Base-by-base conservation (phyloP, 1,284 basidiomycete genomes). In the Ustilago shanxiensis region DNA sequence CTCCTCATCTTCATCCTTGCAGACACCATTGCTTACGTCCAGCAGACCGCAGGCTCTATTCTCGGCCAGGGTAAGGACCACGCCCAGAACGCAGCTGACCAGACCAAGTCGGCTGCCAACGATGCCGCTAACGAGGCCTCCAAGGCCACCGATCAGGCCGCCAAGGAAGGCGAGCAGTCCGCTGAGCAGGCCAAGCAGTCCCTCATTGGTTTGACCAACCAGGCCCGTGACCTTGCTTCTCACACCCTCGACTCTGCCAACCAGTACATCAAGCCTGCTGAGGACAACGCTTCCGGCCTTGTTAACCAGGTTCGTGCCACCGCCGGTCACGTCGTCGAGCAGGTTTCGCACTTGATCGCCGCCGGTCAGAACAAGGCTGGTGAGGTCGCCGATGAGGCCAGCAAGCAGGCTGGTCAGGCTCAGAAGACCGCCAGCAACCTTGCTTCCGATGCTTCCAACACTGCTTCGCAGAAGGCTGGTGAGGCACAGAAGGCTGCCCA, bases 261-360 rank as follows among this genome's bases (percentile, higher is more conserved):
- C 72, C 60, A 70, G 57, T 79, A 79, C 72, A 73, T 79, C 74
- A 79, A 79, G 78, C 76, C 76, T 28, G 67, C 67, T 37, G 60
- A 72, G 50, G 67, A 78, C 3, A 64, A 73, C 50, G 65, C 66
- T 33, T 26, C 37, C 10, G 76, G 76, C 8, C 63, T 78, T 14
- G 64, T 76, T 64, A 66, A 69, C 72, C 62, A 68, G 66, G 77
- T 68, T 2, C 77, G 77, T 45, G 60, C 54, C 39, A 72, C 77
- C 13, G 77, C 77, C 29, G 72, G 62, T 35, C 58, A 55, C 60
- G 18, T 79, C 28, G 61, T 79, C 66, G 72, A 79, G 60, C 54
- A 65, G 33, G 72, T 75, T 22, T 31, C 72, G 20, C 64, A 78
- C 65, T 14, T 69, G 39, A 44, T 78, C 58, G 72, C 68, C 11